Base-by-base conservation (phyloP, 2,329 filamentous ascomycete species). In the Epichloe uncinata region DNA sequence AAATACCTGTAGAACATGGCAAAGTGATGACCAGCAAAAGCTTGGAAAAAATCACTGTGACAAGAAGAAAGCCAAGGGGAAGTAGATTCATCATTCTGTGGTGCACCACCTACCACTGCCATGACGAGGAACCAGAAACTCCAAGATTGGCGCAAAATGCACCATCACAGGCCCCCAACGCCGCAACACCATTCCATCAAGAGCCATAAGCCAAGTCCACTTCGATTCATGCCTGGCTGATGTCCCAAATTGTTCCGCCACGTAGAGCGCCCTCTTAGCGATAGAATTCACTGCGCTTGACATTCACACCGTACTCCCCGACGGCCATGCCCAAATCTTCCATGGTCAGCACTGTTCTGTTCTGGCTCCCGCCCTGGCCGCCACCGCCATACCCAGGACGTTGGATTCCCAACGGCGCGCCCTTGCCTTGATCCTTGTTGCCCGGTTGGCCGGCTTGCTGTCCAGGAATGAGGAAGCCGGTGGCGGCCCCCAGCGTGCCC, bases 271-370 rank as follows among this genome's bases (percentile, higher is more conserved):
- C 33, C 26, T 35, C 40, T 45, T 49, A 96, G 60, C 90, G 78
- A 67, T 98, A 98, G 64, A 97, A 98, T 71, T 98, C 93, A 62
- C 91, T 90, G 56, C 93, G 78, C 79, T 95, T 97, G 48, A 97
- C 86, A 64, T 95, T 98, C 48, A 98, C 89, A 1, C 93, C 93
- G 64, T 97, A 98, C 73, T 98, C 93, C 34, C 87, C 87, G 33
- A 97, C 91, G 1, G 93, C 93, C 89, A 97, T 97, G 15, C 93
- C 93, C 60, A 98, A 68, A 66, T 98, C 93, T 69, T 98, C 93
- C 93, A 98, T 97, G 1, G 93, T 97, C 54, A 98, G 74, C 50
- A 98, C 91, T 16, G 93, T 96, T 55, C 89, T 78, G 55, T 94
- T 95, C 70, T 94, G 87, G 50, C 82, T 86, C 1, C 87, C 87